Evolutionary conservation across 192 early-diverging fungal genomes (phyloP), one percentile per base, ranked within the genome.

Genomic region (Irineochytrium annulatum): DNA sequence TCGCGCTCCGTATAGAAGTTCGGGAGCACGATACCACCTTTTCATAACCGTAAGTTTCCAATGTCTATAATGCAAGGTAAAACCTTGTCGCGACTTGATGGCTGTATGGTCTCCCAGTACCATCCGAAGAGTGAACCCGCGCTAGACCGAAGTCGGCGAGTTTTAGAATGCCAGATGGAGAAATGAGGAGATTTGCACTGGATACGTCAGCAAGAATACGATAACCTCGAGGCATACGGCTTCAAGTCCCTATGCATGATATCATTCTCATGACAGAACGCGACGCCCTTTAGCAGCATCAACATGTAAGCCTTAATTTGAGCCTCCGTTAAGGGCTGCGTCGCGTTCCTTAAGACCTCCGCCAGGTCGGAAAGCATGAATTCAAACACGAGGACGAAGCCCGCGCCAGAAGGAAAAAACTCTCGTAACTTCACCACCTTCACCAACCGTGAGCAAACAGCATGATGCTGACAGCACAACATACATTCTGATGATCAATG

Each of bases 121-220:
- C 68, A 27, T 32, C 27, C 20, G 16, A 43, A 64, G 28, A 29
- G 31, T 56, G 70, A 34, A 59, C 57, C 49, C 44, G 57, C 29
- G 83, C 83, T 19, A 85, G 67, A n/a, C 83, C 83, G 64, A 85
- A 79, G 52, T 85, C 81, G 20, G 74, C 83, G 3, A 85, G 66
- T 64, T 85, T 85, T 1, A 85, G 57, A 3, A 79, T 71, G 1
- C 83, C 79, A 8, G 71, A 67, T 13, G 78, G 71, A 14, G 68
- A 71, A 34, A 85, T 78, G 20, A 85, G 69, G 28, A 85, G 59
- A 46, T 85, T 82, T 13, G 80, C 81, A 22, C n/a, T n/a, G n/a
- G n/a, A n/a, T n/a, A n/a, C n/a, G n/a, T n/a, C n/a, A n/a, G n/a
- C n/a, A n/a, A n/a, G n/a, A n/a, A n/a, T n/a, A n/a, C n/a, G n/a